Evolutionary conservation across 257 asterid species (phyloP).

Genomic region (Cordia subcordata): DNA sequence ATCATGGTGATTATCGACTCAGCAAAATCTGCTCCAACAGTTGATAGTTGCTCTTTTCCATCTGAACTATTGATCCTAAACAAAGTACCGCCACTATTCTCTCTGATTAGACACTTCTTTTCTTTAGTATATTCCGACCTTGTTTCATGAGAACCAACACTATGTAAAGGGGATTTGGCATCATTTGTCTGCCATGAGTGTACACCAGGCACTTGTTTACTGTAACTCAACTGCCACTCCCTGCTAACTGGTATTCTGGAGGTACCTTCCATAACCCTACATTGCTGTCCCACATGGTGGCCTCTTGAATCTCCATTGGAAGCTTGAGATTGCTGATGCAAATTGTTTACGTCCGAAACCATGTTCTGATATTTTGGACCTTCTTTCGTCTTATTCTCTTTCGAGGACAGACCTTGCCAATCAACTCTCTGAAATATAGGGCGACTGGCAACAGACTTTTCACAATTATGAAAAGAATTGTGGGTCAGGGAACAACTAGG

Average conservation of each 20-base stretch:
- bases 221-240: slow-evolving; percentile 57
- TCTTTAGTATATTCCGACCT: slow-evolving; percentile 49
- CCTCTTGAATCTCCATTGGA: slow-evolving; percentile 56
- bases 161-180: slow-evolving; percentile 36
- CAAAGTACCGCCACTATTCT: slow-evolving; percentile 46
- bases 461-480: slow-evolving; percentile 55
- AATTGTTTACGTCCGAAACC: slow-evolving; percentile 46
- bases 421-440: slow-evolving; percentile 95
- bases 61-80: slow-evolving; percentile 38
- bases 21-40: slow-evolving; percentile 56
- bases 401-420: slow-evolving; percentile 82
- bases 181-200: slow-evolving; percentile 24
- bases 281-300: slow-evolving; percentile 46
- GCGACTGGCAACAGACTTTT: slow-evolving; percentile 85
- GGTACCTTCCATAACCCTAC: slow-evolving; percentile 47
- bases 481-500: slow-evolving; percentile 94
- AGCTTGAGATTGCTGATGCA: slow-evolving; percentile 46
- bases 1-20: slow-evolving; percentile 76
- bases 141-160: slow-evolving; percentile 54
- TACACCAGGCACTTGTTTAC: slow-evolving; percentile 37
- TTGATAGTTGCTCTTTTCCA: slow-evolving; percentile 45
- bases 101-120: slow-evolving; percentile 33
- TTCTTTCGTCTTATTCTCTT: slow-evolving; percentile 62
- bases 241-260: slow-evolving; percentile 43
- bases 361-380: slow-evolving; percentile 42